Evolutionary conservation across 352 stramenopile species (phyloP), one percentile per base, ranked within the genome.

Genomic region (Globisporangium okanoganense): DNA sequence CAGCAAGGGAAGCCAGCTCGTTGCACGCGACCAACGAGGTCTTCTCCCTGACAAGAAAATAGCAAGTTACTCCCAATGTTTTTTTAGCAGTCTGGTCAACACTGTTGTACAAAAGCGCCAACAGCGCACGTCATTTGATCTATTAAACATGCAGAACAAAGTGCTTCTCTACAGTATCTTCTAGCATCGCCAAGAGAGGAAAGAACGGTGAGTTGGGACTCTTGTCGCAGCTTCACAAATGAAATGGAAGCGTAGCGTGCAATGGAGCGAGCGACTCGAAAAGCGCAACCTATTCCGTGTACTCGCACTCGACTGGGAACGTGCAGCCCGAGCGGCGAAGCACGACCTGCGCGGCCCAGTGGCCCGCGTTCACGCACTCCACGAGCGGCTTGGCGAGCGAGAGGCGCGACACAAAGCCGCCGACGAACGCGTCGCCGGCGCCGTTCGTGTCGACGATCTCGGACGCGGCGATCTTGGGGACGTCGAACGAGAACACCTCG

Each of bases 381-480:
- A 81, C 90, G 47, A 99, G 78, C 12, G 83, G 69, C 68, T 82
- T 72, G 62, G 79, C 79, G 47, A 94, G 74, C 31, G 96, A 82
- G 38, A 99, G 76, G 60, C 97, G 90, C 24, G 95, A 93, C 49
- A 99, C 78, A 71, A 99, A 99, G 59, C 97, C 97, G 52, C 97
- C 97, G 6, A 99, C 97, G 72, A 99, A 99, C 57, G 97, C 97
- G 79, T 99, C 97, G 50, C 97, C 97, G 20, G 97, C 97, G 51
- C 97, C 97, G 77, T 99, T 99, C 40, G 97, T 99, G 81, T 99
- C 97, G n/a, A 99, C 90, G 35, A 99, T 91, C 47, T 97, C 69
- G 36, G 92, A 85, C 51, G 89, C 82, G 8, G 75, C 70, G 41
- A 99, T 79, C 62, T 78, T 73, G 2, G 78, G 76, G 35, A 99